Evolutionary conservation across 2,329 filamentous ascomycete genomes (phyloP).

Genomic region (Colletotrichum lini): DNA sequence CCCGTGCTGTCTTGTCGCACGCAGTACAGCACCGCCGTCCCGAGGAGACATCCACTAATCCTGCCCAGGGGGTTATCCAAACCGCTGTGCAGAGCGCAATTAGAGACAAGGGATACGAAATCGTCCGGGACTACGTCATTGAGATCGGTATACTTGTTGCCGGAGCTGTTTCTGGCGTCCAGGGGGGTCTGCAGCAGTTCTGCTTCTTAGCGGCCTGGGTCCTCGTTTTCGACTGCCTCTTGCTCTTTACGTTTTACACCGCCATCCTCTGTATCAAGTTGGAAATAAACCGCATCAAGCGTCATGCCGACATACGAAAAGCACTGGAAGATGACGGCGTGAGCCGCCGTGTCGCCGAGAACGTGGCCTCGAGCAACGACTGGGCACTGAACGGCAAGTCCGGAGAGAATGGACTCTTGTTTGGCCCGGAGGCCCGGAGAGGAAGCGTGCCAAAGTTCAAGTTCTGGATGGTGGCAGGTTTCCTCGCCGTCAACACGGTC

Average conservation of each 20-base stretch:
- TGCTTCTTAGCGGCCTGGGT: constrained; percentile 99
- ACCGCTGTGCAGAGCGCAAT: constrained; percentile 95
- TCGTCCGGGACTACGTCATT: constrained; percentile 94
- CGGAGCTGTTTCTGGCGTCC: constrained; percentile 92
- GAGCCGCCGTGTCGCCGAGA: constrained; percentile 90
- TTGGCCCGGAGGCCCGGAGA: constrained; percentile 64
- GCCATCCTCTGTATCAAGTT: constrained; percentile 98
- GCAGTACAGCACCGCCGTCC: constrained; percentile 80
- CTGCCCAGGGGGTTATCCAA: constrained; percentile 76
- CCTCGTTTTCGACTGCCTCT: constrained; percentile 91
- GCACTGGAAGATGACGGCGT: constrained; percentile 98
- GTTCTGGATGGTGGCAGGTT: constrained; percentile 93
- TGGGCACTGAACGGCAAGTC: constrained; percentile 76
- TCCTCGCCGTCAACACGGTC: constrained; percentile 89
- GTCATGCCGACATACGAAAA: constrained; percentile 91
- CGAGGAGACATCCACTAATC: constrained; percentile 66
- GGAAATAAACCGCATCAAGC: constrained; percentile 98
- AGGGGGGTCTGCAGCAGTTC: constrained; percentile 96
- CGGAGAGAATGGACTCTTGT: constrained; percentile 13
- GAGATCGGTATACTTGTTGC: constrained; percentile 89
- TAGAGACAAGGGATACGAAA: constrained; percentile 92
- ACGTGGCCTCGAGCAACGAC: constrained; percentile 90
- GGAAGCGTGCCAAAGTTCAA: constrained; percentile 97
- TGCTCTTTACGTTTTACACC: constrained; percentile 98
- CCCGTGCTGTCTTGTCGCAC: constrained; percentile 91